phyloP scores from a whole-genome alignment of 352 stramenopile species.

The Phytophthora brassicae region DNA sequence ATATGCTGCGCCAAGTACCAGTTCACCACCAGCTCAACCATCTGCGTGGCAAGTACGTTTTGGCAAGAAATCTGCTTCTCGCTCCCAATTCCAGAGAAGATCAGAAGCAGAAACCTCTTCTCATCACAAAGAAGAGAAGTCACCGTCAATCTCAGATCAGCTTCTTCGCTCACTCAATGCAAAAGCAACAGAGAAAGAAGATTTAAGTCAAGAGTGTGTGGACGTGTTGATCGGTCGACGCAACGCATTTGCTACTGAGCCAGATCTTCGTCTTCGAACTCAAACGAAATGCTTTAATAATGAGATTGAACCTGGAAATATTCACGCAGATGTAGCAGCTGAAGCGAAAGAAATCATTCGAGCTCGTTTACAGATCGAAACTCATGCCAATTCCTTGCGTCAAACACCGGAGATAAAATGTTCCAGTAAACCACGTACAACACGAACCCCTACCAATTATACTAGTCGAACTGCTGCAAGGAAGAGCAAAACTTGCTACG shows the following conservation, averaged over 20 bases:
- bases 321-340: constrained; percentile 10
- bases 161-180: constrained; percentile 40
- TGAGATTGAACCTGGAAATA: neutral
- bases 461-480: neutral
- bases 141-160: constrained; percentile 41
- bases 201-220: constrained; percentile 43
- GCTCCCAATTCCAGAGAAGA: neutral
- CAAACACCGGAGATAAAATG: constrained; percentile 8
- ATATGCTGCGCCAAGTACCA: constrained; percentile 2
- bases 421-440: neutral
- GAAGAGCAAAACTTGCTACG: neutral
- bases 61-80: constrained; percentile 34
- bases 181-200: constrained; percentile 29
- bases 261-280: constrained; percentile 24
- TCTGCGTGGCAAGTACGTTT: constrained; percentile 70
- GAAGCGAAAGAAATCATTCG: constrained; percentile 53
- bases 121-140: constrained; percentile 1
- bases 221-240: constrained; percentile 55
- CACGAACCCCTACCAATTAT: neutral
- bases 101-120: neutral
- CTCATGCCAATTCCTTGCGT: constrained; percentile 39
- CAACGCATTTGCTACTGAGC: constrained; percentile 51
- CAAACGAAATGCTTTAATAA: neutral
- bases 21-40: constrained; percentile 34
- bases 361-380: constrained; percentile 48